Evolutionary conservation across 805 yeast genomes (phyloP).

Genomic region (Candida pseudoglaebosa): DNA sequence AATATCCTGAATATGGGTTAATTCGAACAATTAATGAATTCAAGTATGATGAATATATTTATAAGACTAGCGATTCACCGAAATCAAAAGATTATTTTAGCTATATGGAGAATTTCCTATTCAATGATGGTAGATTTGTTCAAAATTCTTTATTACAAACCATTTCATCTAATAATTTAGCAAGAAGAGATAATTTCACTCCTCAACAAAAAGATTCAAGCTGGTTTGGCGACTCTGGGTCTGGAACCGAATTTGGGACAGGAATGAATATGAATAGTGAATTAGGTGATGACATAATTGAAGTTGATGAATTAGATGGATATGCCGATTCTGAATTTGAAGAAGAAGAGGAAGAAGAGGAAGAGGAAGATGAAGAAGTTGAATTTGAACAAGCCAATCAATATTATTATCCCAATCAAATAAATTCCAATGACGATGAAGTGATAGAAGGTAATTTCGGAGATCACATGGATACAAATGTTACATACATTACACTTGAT

Average conservation of each 20-base stretch:
- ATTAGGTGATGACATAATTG: conserved; percentile 15
- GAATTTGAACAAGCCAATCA: conserved; percentile 1
- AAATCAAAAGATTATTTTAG: conserved; percentile 15
- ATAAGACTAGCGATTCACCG: conserved; percentile 20
- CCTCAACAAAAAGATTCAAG: conserved; percentile 24
- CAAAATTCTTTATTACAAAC: conserved; percentile 38
- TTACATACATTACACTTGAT: conserved; percentile 62
- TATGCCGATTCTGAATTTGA: conserved; percentile 28
- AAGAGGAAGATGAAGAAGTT: conserved; percentile 6
- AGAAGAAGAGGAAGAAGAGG: conserved; percentile 19
- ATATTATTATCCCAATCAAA: background rate
- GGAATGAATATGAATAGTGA: conserved; percentile 12
- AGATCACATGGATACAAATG: conserved; percentile 50
- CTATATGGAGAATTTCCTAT: conserved; percentile 30
- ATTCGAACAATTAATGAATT: conserved; percentile 44
- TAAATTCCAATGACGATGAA: background rate
- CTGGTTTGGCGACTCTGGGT: conserved; percentile 18
- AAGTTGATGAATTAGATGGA: conserved; percentile 22
- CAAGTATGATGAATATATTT: conserved; percentile 32
- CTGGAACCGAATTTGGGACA: conserved; percentile 12
- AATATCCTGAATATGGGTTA: conserved; percentile 49
- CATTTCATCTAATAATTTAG: conserved; percentile 29
- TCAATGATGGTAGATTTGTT: conserved; percentile 38
- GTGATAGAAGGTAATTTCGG: conserved; percentile 48
- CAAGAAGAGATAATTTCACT: conserved; percentile 8